Evolutionary conservation across 2,329 filamentous ascomycete genomes (phyloP).

Genomic region (Phialophora verrucosa): DNA sequence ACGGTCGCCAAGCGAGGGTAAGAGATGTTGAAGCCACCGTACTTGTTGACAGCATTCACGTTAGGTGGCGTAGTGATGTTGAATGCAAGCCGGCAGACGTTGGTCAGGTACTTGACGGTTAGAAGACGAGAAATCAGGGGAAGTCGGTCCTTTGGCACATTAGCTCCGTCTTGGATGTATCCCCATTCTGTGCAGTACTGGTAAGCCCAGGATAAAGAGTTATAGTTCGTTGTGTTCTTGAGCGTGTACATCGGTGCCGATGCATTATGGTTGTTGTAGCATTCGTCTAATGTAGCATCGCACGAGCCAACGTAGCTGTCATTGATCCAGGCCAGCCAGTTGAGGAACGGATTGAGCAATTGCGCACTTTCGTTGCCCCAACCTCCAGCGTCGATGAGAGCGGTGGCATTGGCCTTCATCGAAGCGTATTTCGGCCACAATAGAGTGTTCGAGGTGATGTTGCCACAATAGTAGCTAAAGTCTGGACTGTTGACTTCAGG

Average conservation of each 20-base stretch:
- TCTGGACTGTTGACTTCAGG: slow-evolving; percentile 56
- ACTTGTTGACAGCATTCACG: slow-evolving; percentile 72
- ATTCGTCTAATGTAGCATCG: slow-evolving; percentile 55
- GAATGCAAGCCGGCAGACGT: slow-evolving; percentile 71
- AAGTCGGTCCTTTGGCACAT: slow-evolving; percentile 66
- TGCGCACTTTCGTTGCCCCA: slow-evolving; percentile 50
- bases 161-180: slow-evolving; percentile 75
- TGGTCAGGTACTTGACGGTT: slow-evolving; percentile 65
- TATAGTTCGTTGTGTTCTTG: slow-evolving; percentile 52
- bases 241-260: slow-evolving; percentile 53
- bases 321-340: slow-evolving; percentile 63
- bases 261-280: slow-evolving; percentile 57
- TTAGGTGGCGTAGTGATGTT: slow-evolving; percentile 70
- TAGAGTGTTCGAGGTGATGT: slow-evolving; percentile 56
- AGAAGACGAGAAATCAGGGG: slow-evolving; percentile 75
- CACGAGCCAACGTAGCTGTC: slow-evolving; percentile 51
- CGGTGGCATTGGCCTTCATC: slow-evolving; percentile 49
- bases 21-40: slow-evolving; percentile 73
- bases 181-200: slow-evolving; percentile 72
- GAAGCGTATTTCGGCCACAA: slow-evolving; percentile 51
- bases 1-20: slow-evolving; percentile 78
- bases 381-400: slow-evolving; percentile 56
- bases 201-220: slow-evolving; percentile 59
- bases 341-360: slow-evolving; percentile 60
- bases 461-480: slow-evolving; percentile 62